These are phyloP conservation scores for Cladophialophora bantiana DNA, from an alignment of 2,329 filamentous ascomycete genomes.

Conservation along the genomic window DNA sequence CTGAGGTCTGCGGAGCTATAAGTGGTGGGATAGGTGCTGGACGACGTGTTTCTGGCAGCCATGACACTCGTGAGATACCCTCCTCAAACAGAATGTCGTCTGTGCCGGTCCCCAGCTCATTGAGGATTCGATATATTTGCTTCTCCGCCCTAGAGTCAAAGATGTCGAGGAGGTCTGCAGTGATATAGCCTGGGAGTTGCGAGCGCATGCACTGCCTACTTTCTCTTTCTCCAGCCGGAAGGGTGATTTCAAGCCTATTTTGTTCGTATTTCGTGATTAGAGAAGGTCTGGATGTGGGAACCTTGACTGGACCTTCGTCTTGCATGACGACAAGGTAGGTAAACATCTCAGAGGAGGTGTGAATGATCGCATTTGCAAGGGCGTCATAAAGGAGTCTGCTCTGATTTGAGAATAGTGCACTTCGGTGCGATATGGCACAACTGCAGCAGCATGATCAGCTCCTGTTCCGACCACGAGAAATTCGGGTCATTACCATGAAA, in stretches of 20 bases:
- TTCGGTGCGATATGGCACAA: slow-evolving; percentile 32
- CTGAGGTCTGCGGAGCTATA: slow-evolving; percentile 13
- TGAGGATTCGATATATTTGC: slow-evolving; percentile 34
- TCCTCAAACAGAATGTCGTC: slow-evolving; percentile 33
- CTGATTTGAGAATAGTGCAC: slow-evolving; percentile 28
- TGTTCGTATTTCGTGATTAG: slow-evolving; percentile 20
- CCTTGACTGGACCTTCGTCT: slow-evolving; percentile 14
- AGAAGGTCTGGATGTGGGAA: slow-evolving; percentile 17
- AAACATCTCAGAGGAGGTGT: slow-evolving; percentile 28
- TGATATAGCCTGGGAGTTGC: slow-evolving; percentile 29
- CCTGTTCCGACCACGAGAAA: slow-evolving; percentile 11
- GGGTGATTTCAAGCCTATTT: slow-evolving; percentile 22
- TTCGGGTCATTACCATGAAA: slow-evolving; percentile 29
- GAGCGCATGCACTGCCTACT: slow-evolving; percentile 22
- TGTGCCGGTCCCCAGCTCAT: slow-evolving; percentile 28
- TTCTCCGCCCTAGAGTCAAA: slow-evolving; percentile 28
- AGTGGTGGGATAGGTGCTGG: slow-evolving; percentile 20
- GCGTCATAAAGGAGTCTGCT: slow-evolving; percentile 14
- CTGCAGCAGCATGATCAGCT: slow-evolving; percentile 18
- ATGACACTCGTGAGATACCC: slow-evolving; percentile 27
- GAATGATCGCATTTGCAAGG: slow-evolving; percentile 18
- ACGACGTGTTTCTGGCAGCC: slow-evolving; percentile 30
- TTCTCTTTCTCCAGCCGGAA: slow-evolving; percentile 19
- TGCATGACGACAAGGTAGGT: slow-evolving; percentile 23
- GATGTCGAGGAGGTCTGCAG: slow-evolving; percentile 24